Conservation (phyloP, 2,329 filamentous ascomycete species). For the Fonsecaea nubica region DNA sequence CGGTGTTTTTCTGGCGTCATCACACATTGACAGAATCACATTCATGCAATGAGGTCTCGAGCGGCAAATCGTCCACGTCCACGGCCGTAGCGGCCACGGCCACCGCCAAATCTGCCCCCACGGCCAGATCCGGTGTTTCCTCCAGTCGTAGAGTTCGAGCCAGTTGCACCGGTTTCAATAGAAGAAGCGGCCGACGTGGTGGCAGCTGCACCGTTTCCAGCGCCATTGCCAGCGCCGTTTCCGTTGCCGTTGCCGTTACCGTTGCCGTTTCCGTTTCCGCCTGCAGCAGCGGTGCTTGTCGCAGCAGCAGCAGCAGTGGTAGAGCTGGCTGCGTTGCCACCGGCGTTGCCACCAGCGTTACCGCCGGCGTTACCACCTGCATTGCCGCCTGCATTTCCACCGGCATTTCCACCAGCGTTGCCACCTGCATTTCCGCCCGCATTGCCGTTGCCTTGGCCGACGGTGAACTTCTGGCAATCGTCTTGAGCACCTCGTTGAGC, state of each 20-base stretch:
- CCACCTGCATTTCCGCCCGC: conserved; percentile 54
- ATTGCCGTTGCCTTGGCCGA: conserved; percentile 58
- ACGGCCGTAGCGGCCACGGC: conserved; percentile 30
- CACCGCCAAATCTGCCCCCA: conserved; percentile 22
- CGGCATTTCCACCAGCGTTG: conserved; percentile 57
- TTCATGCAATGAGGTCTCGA: conserved; percentile 37
- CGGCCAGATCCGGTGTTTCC: conserved; percentile 19
- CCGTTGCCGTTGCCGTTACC: neutral
- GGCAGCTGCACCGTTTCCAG: conserved; percentile 4
- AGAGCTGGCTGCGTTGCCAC: conserved; percentile 52
- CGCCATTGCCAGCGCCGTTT: conserved; percentile 14
- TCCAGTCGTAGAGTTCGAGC: conserved; percentile 11
- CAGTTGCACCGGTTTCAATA: neutral
- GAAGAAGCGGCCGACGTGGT: conserved; percentile 13
- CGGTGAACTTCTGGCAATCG: conserved; percentile 67
- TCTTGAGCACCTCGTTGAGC: conserved; percentile 72
- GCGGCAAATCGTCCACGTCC: conserved; percentile 35
- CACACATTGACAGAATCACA: neutral
- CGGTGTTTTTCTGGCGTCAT: conserved; percentile 11
- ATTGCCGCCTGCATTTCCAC: conserved; percentile 42
- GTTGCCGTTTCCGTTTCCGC: conserved; percentile 19
- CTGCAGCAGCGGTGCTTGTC: conserved; percentile 20
- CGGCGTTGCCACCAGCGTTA: conserved; percentile 46
- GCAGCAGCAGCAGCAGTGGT: conserved; percentile 58
- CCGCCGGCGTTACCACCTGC: no score